Conservation (phyloP, 768 basidiomycete species). For the Hydnomerulius pinastri region DNA sequence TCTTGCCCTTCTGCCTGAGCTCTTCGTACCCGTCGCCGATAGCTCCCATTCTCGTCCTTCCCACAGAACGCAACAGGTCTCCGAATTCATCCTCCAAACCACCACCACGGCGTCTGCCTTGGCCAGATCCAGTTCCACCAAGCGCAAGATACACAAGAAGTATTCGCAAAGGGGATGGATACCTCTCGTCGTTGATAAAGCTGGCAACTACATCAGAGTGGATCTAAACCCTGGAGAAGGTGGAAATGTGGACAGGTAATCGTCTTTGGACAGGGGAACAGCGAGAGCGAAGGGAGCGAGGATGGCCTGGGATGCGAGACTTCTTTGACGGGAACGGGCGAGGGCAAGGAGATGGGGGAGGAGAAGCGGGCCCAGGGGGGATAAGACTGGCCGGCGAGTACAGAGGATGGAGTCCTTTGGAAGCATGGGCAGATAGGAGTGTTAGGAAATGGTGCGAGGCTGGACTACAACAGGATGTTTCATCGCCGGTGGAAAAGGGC, state of each 20-base stretch:
- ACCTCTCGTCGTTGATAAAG: conserved; percentile 90
- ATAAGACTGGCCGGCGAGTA: conserved; percentile 84
- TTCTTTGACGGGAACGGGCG: conserved; percentile 80
- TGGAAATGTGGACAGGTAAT: conserved; percentile 91
- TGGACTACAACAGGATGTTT: conserved; percentile 62
- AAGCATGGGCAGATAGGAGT: conserved; percentile 92
- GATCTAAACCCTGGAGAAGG: conserved; percentile 85
- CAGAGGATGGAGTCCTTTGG: conserved; percentile 88
- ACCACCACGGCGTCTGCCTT: conserved; percentile 58
- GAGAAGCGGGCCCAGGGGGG: conserved; percentile 69
- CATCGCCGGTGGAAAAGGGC: conserved; percentile 42
- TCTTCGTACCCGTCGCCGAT: conserved; percentile 81
- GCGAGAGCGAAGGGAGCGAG: conserved; percentile 74
- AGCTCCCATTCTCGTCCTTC: conserved; percentile 41
- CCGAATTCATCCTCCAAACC: conserved; percentile 85
- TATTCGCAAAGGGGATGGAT: conserved; percentile 98
- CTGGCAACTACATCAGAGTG: conserved; percentile 95
- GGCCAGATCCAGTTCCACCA: conserved; percentile 65
- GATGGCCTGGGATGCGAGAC: conserved; percentile 86
- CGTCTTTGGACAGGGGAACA: conserved; percentile 65
- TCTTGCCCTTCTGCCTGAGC: conserved; percentile 64
- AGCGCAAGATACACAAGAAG: conserved; percentile 78
- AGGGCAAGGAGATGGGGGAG: conserved; percentile 78
- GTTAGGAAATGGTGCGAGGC: conserved; percentile 83
- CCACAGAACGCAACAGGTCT: conserved; percentile 70